Evolutionary conservation across 2,329 filamentous ascomycete genomes (phyloP), one percentile per base, ranked within the genome.

Genomic region (Amphichorda felina): DNA sequence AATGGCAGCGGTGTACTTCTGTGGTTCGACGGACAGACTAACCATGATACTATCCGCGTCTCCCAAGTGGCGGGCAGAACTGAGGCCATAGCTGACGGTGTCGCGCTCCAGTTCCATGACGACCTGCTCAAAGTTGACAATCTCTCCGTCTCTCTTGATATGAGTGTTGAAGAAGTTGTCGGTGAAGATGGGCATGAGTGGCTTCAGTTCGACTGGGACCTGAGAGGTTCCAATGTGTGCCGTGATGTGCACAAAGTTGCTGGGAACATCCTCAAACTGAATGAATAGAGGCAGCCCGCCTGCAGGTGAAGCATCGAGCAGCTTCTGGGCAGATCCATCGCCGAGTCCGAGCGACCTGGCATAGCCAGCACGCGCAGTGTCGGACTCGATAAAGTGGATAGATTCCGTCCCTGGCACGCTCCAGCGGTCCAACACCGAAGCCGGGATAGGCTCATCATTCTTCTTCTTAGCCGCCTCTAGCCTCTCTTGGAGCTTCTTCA

Each of bases 101-200:
- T 96, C 88, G 50, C 81, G 76, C 57, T 98, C 91, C 4, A 98
- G 70, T 51, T 88, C 79, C 51, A 86, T 84, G 30, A 96, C 87
- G 3, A 96, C 84, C 42, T 94, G 75, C 54, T 96, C 91, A 48
- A 96, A 98, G 33, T 82, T 78, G 21, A 98, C 64, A 17, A 72
- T 73, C 51, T 85, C 69, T 30, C 84, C 87, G 47, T 87, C 70
- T 21, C 79, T 77, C 48, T 71, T 68, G 40, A 98, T 79, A 3
- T 89, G 91, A 0, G 87, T 86, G 51, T 86, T 89, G 68, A 96
- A 98, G 64, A 96, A 94, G 50, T 89, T 91, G 51, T 88, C 84
- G 21, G 78, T 79, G 50, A 94, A 96, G 28, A 96, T 70, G 3
- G 80, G 72, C 33, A 96, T 66, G 16, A 98, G 60, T 4, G 91